Evolutionary conservation across 208 protist species (phyloP), one percentile per base, ranked within the genome.

Genomic region (Leishmania turanica): DNA sequence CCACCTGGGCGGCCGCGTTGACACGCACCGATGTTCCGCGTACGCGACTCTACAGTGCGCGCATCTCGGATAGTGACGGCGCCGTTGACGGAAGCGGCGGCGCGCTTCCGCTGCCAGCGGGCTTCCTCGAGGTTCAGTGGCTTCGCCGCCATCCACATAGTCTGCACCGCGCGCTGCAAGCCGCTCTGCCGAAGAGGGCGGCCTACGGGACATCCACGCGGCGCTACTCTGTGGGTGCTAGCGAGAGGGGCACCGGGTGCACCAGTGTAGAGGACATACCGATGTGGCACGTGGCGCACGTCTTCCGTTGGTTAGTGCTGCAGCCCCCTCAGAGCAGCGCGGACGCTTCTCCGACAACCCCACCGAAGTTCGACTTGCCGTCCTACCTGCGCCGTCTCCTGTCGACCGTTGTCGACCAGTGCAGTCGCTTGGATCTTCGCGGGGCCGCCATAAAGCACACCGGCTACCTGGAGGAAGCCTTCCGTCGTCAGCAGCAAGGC

Each of bases 361-460:
- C 53, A 24, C 34, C n/a, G 27, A 51, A 42, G 17, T 84, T 84
- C 58, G 77, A 81, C 56, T 40, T 85, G 24, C 21, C 62, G 24
- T 75, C 53, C 3, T 60, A 81, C 34, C 58, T 88, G 40, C 66
- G 64, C 42, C 65, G 21, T 11, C 78, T 93, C 13, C 34, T 95
- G 8, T 80, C 88, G n/a, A 75, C 77, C 51, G 68, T 91, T 8
- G 37, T 93, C 47, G 45, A 77, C 60, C 77, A 92, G 71, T 90
- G 87, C 87, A 72, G 79, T 54, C 82, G 79, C 24, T 76, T 92
- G 60, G 90, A 95, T 72, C 77, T 92, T 64, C 88, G 92, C 40
- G 92, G 92, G 0, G 85, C 89, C 19, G 89, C 90, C 1, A 80
- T 95, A 69, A 85, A 84, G 42, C 90, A 95, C 74, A 62, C 77